Evolutionary conservation across 2,329 filamentous ascomycete genomes (phyloP).

Genomic region (Colletotrichum liaoningense): DNA sequence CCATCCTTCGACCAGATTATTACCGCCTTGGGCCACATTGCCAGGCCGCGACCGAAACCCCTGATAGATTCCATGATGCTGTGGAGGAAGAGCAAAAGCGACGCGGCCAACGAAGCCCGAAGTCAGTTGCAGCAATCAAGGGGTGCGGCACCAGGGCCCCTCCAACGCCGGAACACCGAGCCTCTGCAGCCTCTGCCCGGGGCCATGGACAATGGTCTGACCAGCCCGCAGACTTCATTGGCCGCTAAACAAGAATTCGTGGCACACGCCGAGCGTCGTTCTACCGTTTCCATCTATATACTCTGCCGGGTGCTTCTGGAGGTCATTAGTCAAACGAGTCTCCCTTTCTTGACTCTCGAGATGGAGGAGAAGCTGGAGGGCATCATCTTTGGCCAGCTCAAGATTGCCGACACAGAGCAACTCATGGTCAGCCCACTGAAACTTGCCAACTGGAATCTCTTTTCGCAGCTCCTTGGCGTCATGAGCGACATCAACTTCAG

Average conservation of each 20-base stretch:
- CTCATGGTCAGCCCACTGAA: slow-evolving; percentile 82
- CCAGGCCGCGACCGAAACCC: slow-evolving; percentile 91
- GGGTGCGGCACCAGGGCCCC: slow-evolving; percentile 54
- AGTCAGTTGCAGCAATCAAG: slow-evolving; percentile 66
- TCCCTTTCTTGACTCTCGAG: slow-evolving; percentile 85
- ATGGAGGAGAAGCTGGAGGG: slow-evolving; percentile 95
- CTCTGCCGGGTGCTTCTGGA: slow-evolving; percentile 94
- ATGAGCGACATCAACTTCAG: slow-evolving; percentile 95
- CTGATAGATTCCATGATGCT: slow-evolving; percentile 98
- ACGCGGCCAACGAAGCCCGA: slow-evolving; percentile 80
- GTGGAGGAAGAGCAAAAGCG: slow-evolving; percentile 96
- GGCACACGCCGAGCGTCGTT: slow-evolving; percentile 85
- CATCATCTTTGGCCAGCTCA: slow-evolving; percentile 96
- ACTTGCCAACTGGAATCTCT: slow-evolving; percentile 95
- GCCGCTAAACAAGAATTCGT: slow-evolving; percentile 76
- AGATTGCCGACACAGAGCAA: slow-evolving; percentile 86
- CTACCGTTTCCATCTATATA: slow-evolving; percentile 95
- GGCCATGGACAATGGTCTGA: slow-evolving; percentile 43
- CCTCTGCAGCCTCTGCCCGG: slow-evolving; percentile 62
- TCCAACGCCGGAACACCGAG: slow-evolving; percentile 81
- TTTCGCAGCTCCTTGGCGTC: slow-evolving; percentile 90
- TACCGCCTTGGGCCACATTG: slow-evolving; percentile 91
- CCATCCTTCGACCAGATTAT: slow-evolving; percentile 94
- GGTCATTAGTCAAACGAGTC: slow-evolving; percentile 89
- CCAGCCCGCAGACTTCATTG: slow-evolving; percentile 49